Evolutionary conservation across 805 yeast genomes (phyloP).

Genomic region (Lachancea thermotolerans): DNA sequence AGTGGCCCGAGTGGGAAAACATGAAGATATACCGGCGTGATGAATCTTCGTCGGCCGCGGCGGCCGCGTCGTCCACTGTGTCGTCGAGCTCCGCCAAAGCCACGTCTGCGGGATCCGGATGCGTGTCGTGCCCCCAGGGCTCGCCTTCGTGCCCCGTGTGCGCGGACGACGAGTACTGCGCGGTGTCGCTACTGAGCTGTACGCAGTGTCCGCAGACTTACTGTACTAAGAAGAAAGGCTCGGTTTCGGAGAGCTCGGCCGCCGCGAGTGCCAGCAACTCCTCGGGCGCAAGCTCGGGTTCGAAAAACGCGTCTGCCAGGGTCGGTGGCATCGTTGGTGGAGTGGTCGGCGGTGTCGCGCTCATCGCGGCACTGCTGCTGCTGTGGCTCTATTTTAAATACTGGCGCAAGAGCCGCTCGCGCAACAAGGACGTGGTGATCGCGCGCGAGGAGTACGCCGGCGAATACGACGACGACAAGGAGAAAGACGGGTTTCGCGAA

Average conservation of each 20-base stretch:
- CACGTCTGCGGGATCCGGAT: slow-evolving; percentile 26
- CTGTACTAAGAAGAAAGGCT: slow-evolving; percentile 34
- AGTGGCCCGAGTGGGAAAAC: no score
- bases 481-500: slow-evolving; percentile 5
- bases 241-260: neutral
- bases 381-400: slow-evolving; percentile 37
- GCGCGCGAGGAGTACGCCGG: slow-evolving; percentile 26
- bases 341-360: slow-evolving; percentile 37
- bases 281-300: slow-evolving; percentile 1
- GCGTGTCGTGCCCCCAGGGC: slow-evolving; percentile 35
- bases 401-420: slow-evolving; percentile 33
- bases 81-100: slow-evolving; percentile 2
- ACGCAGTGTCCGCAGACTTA: slow-evolving; percentile 46
- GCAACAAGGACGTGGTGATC: slow-evolving; percentile 16
- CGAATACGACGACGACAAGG: slow-evolving; percentile 8
- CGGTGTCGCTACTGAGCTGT: slow-evolving; percentile 51
- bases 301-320: slow-evolving; percentile 7
- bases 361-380: slow-evolving; percentile 31
- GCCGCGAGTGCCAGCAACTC: neutral
- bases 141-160: slow-evolving; percentile 51
- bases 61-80: neutral
- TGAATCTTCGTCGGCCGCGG: neutral
- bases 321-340: slow-evolving; percentile 74
- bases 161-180: slow-evolving; percentile 45
- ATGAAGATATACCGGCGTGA: no score